Percentiles rank a stretch among this genome's conserved stretches.
Conservation (phyloP, 129 eudicot species). For the Pseudognaphalium luteoalbum region DNA sequence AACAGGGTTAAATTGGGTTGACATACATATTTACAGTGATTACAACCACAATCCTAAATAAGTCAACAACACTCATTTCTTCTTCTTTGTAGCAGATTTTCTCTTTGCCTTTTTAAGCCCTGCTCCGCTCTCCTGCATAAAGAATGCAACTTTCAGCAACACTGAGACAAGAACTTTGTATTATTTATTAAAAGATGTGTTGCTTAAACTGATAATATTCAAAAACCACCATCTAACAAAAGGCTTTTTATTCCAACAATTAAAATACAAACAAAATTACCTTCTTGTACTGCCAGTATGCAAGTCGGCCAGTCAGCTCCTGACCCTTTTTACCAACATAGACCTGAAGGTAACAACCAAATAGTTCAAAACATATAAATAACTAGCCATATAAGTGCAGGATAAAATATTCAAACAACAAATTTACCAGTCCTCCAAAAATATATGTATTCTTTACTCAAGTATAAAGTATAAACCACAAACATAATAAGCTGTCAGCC, state of each 20-base stretch:
- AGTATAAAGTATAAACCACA: not conserved
- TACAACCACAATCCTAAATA: not conserved
- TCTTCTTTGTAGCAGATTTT: slow-evolving; percentile 45
- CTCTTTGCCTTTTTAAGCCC: slow-evolving; percentile 42
- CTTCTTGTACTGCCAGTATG: slow-evolving; percentile 74
- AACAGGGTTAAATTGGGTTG: not conserved
- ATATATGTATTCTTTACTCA: not conserved
- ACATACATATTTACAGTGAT: not conserved
- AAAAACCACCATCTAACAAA: not conserved
- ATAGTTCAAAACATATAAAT: not conserved
- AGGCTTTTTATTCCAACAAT: not conserved
- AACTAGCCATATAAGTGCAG: not conserved
- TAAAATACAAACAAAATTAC: slow-evolving; percentile 30
- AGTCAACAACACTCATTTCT: slow-evolving; percentile 30
- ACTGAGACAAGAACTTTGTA: not conserved
- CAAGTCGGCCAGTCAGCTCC: slow-evolving; percentile 77
- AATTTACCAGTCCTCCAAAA: not conserved
- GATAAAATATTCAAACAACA: not conserved
- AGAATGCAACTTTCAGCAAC: slow-evolving; percentile 7
- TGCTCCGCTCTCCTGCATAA: slow-evolving; percentile 57
- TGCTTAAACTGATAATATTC: not conserved
- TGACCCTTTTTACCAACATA: slow-evolving; percentile 65
- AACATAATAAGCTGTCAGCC: not conserved
- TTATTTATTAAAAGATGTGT: not conserved
- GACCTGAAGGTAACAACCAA: slow-evolving; percentile 52